Percentiles rank a stretch among this genome's conserved stretches.
These are phyloP conservation scores for Pleurotus eryngii DNA, from an alignment of 768 basidiomycete species.

Conservation along the genomic window DNA sequence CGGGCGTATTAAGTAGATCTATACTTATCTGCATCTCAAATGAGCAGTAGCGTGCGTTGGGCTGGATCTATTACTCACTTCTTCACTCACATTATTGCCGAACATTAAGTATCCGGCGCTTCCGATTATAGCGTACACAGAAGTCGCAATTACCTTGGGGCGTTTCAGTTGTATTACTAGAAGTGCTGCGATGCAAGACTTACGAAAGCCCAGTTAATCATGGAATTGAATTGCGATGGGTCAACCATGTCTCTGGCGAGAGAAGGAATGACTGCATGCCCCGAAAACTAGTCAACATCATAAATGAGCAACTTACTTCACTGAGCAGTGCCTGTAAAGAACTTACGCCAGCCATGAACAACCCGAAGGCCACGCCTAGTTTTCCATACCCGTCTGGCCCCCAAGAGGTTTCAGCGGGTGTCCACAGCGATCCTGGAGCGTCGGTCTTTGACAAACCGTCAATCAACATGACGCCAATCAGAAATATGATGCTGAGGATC, in stretches of 20 bases:
- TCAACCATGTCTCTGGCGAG: constrained; percentile 87
- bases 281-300: constrained; percentile 59
- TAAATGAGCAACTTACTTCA: too few species aligned
- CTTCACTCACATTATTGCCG: constrained; percentile 73
- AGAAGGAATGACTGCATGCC: constrained; percentile 90
- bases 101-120: constrained; percentile 92
- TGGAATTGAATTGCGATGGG: constrained; percentile 73
- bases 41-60: background rate
- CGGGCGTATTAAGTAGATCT: constrained; percentile 69
- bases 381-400: constrained; percentile 49
- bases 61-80: constrained; percentile 43
- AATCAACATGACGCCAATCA: constrained; percentile 74
- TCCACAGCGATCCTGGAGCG: constrained; percentile 78
- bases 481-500: constrained; percentile 70
- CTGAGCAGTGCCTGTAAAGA: background rate
- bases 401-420: constrained; percentile 65
- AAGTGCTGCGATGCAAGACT: constrained; percentile 20
- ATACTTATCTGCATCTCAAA: constrained; percentile 64
- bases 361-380: constrained; percentile 78
- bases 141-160: constrained; percentile 54
- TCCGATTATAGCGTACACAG: constrained; percentile 65
- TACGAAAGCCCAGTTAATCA: constrained; percentile 87
- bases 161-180: too few species aligned
- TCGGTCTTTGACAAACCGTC: constrained; percentile 76
- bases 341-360: constrained; percentile 88